Percentiles rank a stretch among this genome's conserved stretches.
Evolutionary conservation across 2,329 filamentous ascomycete genomes (phyloP).

Genomic region (Gremmenia infestans): DNA sequence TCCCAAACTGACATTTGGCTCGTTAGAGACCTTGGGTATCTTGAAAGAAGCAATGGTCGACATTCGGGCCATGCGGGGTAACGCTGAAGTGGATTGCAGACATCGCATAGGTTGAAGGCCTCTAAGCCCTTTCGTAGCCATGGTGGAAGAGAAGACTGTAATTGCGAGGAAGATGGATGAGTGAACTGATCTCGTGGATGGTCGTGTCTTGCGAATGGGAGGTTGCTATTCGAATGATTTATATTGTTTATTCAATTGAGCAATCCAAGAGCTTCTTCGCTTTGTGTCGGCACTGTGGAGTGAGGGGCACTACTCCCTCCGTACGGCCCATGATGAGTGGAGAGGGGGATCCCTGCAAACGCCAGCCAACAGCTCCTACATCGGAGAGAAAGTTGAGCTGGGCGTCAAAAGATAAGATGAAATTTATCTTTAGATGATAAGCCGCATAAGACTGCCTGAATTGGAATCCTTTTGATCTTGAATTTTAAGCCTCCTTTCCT

Average conservation of each 20-base stretch:
- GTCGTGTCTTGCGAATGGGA: neutral
- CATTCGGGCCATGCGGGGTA: slow-evolving; percentile 26
- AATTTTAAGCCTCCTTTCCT: neutral
- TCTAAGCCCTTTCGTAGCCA: slow-evolving; percentile 24
- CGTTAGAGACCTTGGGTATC: slow-evolving; percentile 80
- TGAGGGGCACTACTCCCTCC: slow-evolving; percentile 1
- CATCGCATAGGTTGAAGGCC: slow-evolving; percentile 18
- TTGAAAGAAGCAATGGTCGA: slow-evolving; percentile 70
- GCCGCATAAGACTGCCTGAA: neutral
- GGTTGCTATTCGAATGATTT: neutral
- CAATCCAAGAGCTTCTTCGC: neutral
- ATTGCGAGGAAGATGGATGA: neutral
- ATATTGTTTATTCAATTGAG: neutral
- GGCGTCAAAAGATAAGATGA: neutral
- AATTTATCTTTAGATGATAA: neutral
- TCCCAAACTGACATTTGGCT: slow-evolving; percentile 77
- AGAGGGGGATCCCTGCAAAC: neutral
- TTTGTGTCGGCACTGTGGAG: neutral
- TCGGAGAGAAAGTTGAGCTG: neutral
- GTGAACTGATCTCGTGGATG: neutral
- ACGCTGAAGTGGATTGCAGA: slow-evolving; percentile 13
- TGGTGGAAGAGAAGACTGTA: slow-evolving; percentile 4
- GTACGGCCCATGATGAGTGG: neutral
- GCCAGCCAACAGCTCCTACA: neutral
- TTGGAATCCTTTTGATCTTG: neutral